Evolutionary conservation across 345 rosid species (phyloP).

Genomic region (Eucalyptus melliodora): DNA sequence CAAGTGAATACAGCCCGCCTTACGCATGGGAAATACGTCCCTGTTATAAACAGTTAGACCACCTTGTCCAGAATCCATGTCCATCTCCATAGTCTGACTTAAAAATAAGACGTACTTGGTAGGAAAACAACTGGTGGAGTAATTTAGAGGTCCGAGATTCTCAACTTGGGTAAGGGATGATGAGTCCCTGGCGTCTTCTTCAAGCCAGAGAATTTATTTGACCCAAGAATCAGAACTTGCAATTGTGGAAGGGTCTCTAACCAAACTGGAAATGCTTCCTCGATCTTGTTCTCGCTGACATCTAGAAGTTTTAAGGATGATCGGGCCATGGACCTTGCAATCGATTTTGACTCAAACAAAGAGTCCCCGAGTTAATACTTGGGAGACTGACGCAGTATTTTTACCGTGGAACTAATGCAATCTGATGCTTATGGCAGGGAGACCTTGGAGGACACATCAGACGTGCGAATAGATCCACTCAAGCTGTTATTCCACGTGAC

Average conservation of each 20-base stretch:
- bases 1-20: neutral
- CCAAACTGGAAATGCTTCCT: neutral
- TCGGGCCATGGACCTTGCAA: neutral
- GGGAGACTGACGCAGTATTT: neutral
- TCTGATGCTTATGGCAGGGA: no score
- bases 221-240: neutral
- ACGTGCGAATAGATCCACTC: no score
- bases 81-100: neutral
- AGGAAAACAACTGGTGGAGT: neutral
- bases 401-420: neutral
- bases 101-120: neutral
- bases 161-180: neutral
- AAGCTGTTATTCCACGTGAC: no score
- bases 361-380: neutral
- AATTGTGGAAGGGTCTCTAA: neutral
- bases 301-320: neutral
- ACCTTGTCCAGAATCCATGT: neutral
- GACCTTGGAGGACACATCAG: no score
- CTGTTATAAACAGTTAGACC: neutral
- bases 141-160: neutral
- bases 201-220: neutral
- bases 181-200: neutral
- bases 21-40: neutral
- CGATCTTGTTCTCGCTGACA: neutral
- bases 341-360: neutral